These are phyloP conservation scores for Infundibulicybe gibba DNA, from an alignment of 768 basidiomycete species.

Conservation along the genomic window DNA sequence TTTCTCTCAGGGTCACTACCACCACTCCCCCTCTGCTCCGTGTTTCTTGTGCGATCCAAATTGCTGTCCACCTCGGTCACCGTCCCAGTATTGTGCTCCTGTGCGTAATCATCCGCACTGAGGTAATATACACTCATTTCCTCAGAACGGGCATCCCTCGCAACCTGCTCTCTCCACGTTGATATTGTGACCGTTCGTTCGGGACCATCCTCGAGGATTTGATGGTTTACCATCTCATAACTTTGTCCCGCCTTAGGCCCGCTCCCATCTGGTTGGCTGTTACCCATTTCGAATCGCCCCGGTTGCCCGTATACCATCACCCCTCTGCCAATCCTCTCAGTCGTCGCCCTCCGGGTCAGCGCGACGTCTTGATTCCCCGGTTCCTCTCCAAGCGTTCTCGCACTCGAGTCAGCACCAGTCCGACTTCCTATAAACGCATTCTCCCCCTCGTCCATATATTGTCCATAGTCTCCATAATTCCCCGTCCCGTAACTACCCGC, in stretches of 20 bases:
- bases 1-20: slow-evolving; percentile 2
- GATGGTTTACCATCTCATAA: slow-evolving; percentile 38
- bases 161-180: slow-evolving; percentile 54
- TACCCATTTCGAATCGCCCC: slow-evolving; percentile 8
- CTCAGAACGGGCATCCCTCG: slow-evolving; percentile 29
- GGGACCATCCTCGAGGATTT: slow-evolving; percentile 44
- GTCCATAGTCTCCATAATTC: slow-evolving; percentile 29
- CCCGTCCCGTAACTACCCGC: slow-evolving; percentile 20
- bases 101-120: slow-evolving; percentile 29
- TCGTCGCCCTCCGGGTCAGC: slow-evolving; percentile 9
- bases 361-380: slow-evolving; percentile 4
- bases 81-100: slow-evolving; percentile 17
- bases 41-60: slow-evolving; percentile 4
- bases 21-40: neutral
- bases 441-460: slow-evolving; percentile 27
- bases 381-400: slow-evolving; percentile 5
- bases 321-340: slow-evolving; percentile 2
- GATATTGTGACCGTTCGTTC: slow-evolving; percentile 52
- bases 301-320: slow-evolving; percentile 1
- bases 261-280: slow-evolving; percentile 4
- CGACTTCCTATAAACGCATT: slow-evolving; percentile 20
- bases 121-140: slow-evolving; percentile 47
- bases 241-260: slow-evolving; percentile 30
- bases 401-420: slow-evolving; percentile 15
- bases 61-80: slow-evolving; percentile 4